Evolutionary conservation across 2,329 filamentous ascomycete genomes (phyloP).

Genomic region (Epicoccum sorghinum): DNA sequence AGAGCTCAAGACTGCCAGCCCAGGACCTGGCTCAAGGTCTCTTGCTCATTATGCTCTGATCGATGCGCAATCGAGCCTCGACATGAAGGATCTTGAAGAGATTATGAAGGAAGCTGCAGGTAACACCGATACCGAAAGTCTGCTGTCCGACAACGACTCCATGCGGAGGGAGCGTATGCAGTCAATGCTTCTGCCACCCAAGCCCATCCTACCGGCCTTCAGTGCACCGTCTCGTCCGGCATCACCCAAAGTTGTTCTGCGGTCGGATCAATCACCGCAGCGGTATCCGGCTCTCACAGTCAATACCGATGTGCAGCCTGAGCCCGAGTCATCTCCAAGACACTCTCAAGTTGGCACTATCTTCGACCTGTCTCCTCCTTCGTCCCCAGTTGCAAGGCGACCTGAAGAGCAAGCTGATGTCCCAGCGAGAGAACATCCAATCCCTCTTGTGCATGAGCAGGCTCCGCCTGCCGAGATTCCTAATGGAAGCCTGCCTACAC

Average conservation of each 20-base stretch:
- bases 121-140: constrained; percentile 32
- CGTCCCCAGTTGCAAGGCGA: constrained; percentile 33
- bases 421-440: background rate
- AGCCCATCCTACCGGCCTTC: constrained; percentile 41
- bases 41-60: constrained; percentile 65
- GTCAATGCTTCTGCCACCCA: constrained; percentile 48
- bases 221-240: constrained; percentile 36
- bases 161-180: constrained; percentile 41
- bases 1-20: constrained; percentile 49
- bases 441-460: background rate
- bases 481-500: constrained; percentile 25
- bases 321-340: constrained; percentile 14
- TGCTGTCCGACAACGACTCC: constrained; percentile 28
- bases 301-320: constrained; percentile 27
- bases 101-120: constrained; percentile 52
- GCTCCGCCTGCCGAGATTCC: constrained; percentile 4
- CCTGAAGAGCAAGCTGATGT: constrained; percentile 20
- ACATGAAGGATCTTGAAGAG: constrained; percentile 54
- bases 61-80: constrained; percentile 54
- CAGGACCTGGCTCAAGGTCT: constrained; percentile 46
- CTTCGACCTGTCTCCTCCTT: constrained; percentile 42
- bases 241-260: constrained; percentile 47
- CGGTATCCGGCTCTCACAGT: constrained; percentile 26
- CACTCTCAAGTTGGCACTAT: constrained; percentile 38
- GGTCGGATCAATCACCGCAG: constrained; percentile 26